A percentile compares a stretch with the other conserved stretches of the same genome.
Conservation (phyloP, 129 eudicot species). For the Tagetes patula region DNA sequence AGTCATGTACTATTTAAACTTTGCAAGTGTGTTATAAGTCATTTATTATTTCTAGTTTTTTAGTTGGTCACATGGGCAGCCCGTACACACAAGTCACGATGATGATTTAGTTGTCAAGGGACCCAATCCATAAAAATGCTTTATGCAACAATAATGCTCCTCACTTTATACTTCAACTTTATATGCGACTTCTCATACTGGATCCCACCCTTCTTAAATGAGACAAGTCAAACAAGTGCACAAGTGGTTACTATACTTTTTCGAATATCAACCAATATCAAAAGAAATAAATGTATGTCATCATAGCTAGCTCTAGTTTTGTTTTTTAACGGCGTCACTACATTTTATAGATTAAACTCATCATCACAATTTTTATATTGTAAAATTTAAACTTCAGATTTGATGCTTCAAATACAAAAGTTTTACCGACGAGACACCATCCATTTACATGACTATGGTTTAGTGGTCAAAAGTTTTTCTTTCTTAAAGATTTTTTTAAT, state of each 20-base stretch:
- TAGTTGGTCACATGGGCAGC: constrained; percentile 5
- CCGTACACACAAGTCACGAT: constrained; percentile 5
- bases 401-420: too few relatives aligned
- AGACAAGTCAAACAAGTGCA: background rate
- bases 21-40: too few relatives aligned
- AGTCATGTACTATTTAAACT: too few relatives aligned
- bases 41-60: background rate
- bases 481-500: too few relatives aligned
- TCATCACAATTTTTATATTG: too few relatives aligned
- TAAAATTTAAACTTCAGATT: too few relatives aligned
- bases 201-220: constrained; percentile 12
- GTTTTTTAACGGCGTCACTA: too few relatives aligned
- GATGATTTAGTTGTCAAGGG: constrained; percentile 14
- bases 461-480: too few relatives aligned
- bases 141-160: background rate
- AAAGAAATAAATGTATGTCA: background rate
- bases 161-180: background rate
- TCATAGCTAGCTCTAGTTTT: too few relatives aligned
- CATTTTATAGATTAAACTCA: too few relatives aligned
- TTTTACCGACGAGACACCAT: too few relatives aligned
- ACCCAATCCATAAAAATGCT: constrained; percentile 6
- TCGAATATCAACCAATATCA: background rate
- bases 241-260: background rate
- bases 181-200: constrained; percentile 11
- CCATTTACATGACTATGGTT: too few relatives aligned